Evolutionary conservation across 2,329 filamentous ascomycete species (phyloP).

Genomic region (Tolypocladium ophioglossoides): DNA sequence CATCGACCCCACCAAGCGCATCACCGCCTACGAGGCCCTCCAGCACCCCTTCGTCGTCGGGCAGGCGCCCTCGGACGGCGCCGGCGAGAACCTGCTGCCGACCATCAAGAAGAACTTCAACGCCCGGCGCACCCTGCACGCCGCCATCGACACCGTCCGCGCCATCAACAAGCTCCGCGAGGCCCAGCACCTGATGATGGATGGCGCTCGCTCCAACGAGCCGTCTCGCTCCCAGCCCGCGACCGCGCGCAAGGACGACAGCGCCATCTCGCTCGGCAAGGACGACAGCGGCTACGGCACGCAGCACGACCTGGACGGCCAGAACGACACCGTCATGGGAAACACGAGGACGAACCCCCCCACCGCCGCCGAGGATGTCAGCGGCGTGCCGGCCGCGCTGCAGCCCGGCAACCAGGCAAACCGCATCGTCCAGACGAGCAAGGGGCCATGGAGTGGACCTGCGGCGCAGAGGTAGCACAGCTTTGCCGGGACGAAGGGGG

Average conservation of each 20-base stretch:
- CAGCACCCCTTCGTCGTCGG: slow-evolving; percentile 55
- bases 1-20: slow-evolving; percentile 74
- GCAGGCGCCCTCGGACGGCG: slow-evolving; percentile 33
- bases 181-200: slow-evolving; percentile 50
- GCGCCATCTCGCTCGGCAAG: slow-evolving; percentile 28
- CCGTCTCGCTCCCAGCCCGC: slow-evolving; percentile 26
- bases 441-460: slow-evolving; percentile 46
- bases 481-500: background rate
- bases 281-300: slow-evolving; percentile 41
- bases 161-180: slow-evolving; percentile 63
- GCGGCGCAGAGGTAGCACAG: slow-evolving; percentile 13
- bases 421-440: slow-evolving; percentile 51
- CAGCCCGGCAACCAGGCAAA: slow-evolving; percentile 45
- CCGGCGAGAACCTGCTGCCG: slow-evolving; percentile 52
- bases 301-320: slow-evolving; percentile 26
- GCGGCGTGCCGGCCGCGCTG: slow-evolving; percentile 37
- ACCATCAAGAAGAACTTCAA: slow-evolving; percentile 69
- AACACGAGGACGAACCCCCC: slow-evolving; percentile 21
- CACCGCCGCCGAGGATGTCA: background rate
- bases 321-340: slow-evolving; percentile 37
- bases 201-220: slow-evolving; percentile 44
- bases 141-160: slow-evolving; percentile 60
- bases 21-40: slow-evolving; percentile 77
- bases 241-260: slow-evolving; percentile 30
- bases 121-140: slow-evolving; percentile 55